Base-by-base conservation (phyloP, 2,329 filamentous ascomycete species). In the Cytospora paraplurivora region DNA sequence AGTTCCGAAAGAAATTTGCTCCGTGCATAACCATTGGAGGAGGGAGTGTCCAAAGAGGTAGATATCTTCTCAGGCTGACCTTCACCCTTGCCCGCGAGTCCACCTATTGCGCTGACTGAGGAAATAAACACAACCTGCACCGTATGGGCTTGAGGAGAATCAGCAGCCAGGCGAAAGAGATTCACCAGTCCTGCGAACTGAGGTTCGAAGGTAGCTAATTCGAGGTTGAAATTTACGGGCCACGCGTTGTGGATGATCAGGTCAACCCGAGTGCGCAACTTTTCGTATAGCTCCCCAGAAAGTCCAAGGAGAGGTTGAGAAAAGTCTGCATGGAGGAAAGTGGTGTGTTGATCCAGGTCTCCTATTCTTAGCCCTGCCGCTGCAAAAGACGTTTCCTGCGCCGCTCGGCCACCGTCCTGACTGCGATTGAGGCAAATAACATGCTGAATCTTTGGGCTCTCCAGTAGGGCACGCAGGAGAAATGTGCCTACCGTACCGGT, bases 181-280 rank as follows among this genome's bases (percentile, higher is more conserved):
- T 78, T 77, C 7, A 72, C 71, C 15, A 79, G 69, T 3, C 78
- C 80, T 13, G 69, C 71, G 65, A 83, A 76, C 66, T 81, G 76
- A 12, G 74, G 69, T 59, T 77, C 76, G 68, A 83, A 81, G 65
- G 76, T 79, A 19, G 72, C 68, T 0, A 80, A 73, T 1, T 75
- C 73, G 56, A 82, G 73, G 67, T 79, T 80, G 75, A 83, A 83
- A 68, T 83, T 82, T 10, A 83, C 81, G 1, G 78, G 75, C 81
- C 81, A 82, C 1, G 80, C 79, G 35, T 74, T 73, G 71, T 82
- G 79, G 59, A 82, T 76, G 53, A 80, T 72, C 15, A 71, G 58
- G 0, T 63, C 59, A 51, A 63, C 67, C 3, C 54, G 64, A 1
- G 55, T 13, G 1, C 61, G 64, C 33, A 72, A 55, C 1, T 41